Base-by-base conservation (phyloP, 306 rosid species). In the Pterocarpus macrocarpus region DNA sequence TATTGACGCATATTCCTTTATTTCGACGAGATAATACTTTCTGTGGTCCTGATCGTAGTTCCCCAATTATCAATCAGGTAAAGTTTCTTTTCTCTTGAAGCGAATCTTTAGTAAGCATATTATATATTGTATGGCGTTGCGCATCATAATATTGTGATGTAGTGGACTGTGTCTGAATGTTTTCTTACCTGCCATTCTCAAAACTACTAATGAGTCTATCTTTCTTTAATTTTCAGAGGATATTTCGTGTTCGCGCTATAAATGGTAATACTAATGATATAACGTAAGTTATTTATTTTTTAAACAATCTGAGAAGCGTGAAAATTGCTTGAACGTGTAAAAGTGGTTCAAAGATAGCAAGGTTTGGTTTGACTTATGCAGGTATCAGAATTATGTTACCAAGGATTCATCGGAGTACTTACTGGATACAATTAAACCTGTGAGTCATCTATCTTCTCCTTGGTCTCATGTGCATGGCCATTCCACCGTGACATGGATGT, bases 1-100 rank as follows among this genome's bases (percentile, higher is more conserved):
- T 94, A 65, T 79, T 94, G 85, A 86, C 92, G 30, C 98, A 94
- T 80, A 92, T 92, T 84, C 98, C 97, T 52, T 83, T 92, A 83
- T 89, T 88, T 80, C 91, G 95, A 71, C 86, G 1, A 28, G 94
- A 94, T 79, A 47, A 75, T 71, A 92, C 90, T 9, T 49, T 74
- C 70, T 94, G 97, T 85, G 97, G 97, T 63, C 90, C 89, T 73
- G 78, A 85, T 66, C 95, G 98, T 13, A 84, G 87, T 43, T 86
- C 97, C 64, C 69, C 83, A 68, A 64, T 84, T 71, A 81, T 94
- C 88, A 91, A 91, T 81, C 98, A 94, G 98, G 98, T 94, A 82
- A 52, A 45, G 14, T 69, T 61, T 69, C 38, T 83, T 62, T 44
- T 76, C 45, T 69, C 78, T 64, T 30, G 45, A 73, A 69, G 63